Conservation (phyloP, 2,329 filamentous ascomycete genomes). For the Lecanicillium sp. region DNA sequence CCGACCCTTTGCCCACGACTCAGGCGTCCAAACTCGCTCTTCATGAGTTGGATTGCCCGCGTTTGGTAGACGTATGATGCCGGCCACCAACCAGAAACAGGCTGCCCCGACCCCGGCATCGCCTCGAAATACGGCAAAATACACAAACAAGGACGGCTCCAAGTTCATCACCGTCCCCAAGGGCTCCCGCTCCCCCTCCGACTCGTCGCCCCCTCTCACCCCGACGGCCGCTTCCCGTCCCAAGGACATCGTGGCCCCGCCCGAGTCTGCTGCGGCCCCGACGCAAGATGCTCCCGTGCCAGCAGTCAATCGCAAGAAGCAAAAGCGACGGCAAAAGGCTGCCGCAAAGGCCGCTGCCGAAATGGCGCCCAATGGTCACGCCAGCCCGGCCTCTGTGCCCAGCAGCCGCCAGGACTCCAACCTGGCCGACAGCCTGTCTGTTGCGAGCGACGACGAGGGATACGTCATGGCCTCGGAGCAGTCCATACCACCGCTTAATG, state of each 20-base stretch:
- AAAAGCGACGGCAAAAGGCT: conserved; percentile 84
- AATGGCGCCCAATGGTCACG: conserved; percentile 9
- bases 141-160: conserved; percentile 61
- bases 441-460: conserved; percentile 49
- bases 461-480: conserved; percentile 32
- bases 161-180: conserved; percentile 62
- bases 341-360: conserved; percentile 56
- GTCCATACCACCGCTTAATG: conserved; percentile 25
- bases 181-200: conserved; percentile 35
- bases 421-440: conserved; percentile 11
- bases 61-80: conserved; percentile 35
- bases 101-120: conserved; percentile 42
- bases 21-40: conserved; percentile 16
- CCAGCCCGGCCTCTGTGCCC: not conserved
- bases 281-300: conserved; percentile 26
- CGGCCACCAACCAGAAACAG: conserved; percentile 45
- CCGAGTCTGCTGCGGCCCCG: conserved; percentile 11
- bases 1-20: conserved; percentile 3
- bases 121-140: conserved; percentile 49
- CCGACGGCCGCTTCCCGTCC: conserved; percentile 34
- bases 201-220: conserved; percentile 45
- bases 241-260: conserved; percentile 20
- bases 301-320: conserved; percentile 83
- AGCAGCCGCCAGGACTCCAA: not conserved
- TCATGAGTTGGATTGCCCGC: conserved; percentile 29